Evolutionary conservation across 768 basidiomycete genomes (phyloP).

Genomic region (Kondoa subrosea): DNA sequence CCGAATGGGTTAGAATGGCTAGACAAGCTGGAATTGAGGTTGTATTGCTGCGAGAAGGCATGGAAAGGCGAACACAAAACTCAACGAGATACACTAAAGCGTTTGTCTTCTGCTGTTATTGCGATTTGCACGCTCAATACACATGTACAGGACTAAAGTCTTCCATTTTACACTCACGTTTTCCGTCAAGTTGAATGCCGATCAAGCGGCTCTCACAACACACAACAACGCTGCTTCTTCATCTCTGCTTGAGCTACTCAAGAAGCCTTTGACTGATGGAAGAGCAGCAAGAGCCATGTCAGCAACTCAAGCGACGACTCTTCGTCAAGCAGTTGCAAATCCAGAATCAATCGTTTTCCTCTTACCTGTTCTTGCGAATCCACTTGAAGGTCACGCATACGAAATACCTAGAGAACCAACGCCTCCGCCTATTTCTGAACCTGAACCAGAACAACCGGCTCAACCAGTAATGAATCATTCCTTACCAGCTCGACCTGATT

Average conservation of each 20-base stretch:
- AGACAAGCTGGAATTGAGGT: slow-evolving; percentile 29
- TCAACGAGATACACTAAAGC: slow-evolving; percentile 68
- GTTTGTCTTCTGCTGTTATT: slow-evolving; percentile 37
- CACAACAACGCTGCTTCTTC: not conserved
- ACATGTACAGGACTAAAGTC: not conserved
- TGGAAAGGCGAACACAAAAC: slow-evolving; percentile 60
- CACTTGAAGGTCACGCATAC: not conserved
- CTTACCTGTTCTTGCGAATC: not conserved
- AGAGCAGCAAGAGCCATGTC: not conserved
- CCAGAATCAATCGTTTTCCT: not conserved
- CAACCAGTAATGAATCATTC: not conserved
- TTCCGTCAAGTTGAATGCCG: not conserved
- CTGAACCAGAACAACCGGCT: not conserved
- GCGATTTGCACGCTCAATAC: not conserved
- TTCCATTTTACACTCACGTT: not conserved
- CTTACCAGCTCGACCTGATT: not conserved
- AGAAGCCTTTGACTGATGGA: slow-evolving; percentile 1
- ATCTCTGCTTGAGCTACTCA: not conserved
- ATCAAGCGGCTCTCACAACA: not conserved
- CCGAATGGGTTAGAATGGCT: slow-evolving; percentile 42
- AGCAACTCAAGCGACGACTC: not conserved
- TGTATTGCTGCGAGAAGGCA: slow-evolving; percentile 48
- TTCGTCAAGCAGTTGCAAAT: not conserved
- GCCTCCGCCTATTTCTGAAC: not conserved
- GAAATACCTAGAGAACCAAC: not conserved